These are phyloP conservation scores for Blumeriella jaapii DNA, from an alignment of 2,329 filamentous ascomycete species.

Conservation along the genomic window DNA sequence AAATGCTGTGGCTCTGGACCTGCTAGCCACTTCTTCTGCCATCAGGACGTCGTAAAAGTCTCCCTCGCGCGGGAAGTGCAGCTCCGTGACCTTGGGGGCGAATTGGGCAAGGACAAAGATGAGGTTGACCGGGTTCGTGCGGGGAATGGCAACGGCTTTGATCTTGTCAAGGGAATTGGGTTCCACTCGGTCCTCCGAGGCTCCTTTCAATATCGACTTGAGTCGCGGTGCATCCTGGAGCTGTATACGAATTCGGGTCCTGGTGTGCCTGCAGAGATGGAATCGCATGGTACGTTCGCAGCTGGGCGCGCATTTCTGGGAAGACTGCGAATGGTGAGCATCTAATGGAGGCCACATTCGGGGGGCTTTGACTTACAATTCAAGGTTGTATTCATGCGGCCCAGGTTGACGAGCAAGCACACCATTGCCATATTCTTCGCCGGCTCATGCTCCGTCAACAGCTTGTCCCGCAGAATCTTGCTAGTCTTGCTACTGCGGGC, in stretches of 20 bases:
- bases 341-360: not conserved
- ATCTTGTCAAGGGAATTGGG: slow-evolving; percentile 77
- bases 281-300: slow-evolving; percentile 96
- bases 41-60: slow-evolving; percentile 98
- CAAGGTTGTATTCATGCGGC: slow-evolving; percentile 95
- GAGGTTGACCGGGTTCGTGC: slow-evolving; percentile 93
- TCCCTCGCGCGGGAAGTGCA: slow-evolving; percentile 73
- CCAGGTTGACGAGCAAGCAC: slow-evolving; percentile 91
- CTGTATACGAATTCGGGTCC: slow-evolving; percentile 93
- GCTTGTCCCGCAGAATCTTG: slow-evolving; percentile 94
- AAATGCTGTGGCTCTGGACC: slow-evolving; percentile 76
- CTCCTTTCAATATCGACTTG: slow-evolving; percentile 95
- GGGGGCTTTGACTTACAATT: slow-evolving; percentile 56
- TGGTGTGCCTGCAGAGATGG: slow-evolving; percentile 91
- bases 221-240: slow-evolving; percentile 90
- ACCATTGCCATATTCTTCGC: slow-evolving; percentile 99
- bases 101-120: slow-evolving; percentile 90
- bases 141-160: slow-evolving; percentile 54
- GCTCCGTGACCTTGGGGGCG: slow-evolving; percentile 81
- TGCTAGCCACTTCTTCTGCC: slow-evolving; percentile 71
- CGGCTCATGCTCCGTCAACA: slow-evolving; percentile 80
- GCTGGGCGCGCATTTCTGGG: slow-evolving; percentile 95
- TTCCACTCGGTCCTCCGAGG: slow-evolving; percentile 81
- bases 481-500: slow-evolving; percentile 97
- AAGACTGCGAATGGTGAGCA: slow-evolving; percentile 56